Conservation (phyloP, 83 land plant species). For the Thuja plicata region DNA sequence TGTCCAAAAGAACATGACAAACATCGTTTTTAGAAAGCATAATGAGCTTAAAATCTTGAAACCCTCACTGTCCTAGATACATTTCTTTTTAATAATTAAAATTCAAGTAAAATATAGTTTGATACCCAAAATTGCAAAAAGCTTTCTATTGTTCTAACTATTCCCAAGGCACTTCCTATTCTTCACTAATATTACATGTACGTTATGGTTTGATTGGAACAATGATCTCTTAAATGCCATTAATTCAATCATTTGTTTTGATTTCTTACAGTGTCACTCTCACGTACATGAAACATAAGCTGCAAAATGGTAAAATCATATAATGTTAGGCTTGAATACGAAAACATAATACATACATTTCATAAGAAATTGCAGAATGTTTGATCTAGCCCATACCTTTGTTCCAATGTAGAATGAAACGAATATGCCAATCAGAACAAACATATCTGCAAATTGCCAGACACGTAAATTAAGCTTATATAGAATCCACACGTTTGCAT, state of each 20-base stretch:
- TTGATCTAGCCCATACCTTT: constrained; percentile 48
- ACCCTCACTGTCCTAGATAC: not conserved
- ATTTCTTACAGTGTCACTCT: constrained; percentile 5
- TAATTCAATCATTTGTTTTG: not conserved
- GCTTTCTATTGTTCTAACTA: not conserved
- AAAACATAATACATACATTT: not conserved
- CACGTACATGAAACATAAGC: constrained; percentile 61
- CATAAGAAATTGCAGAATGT: not conserved
- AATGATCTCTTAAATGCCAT: not conserved
- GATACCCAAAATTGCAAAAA: not conserved
- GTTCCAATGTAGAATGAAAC: constrained; percentile 82
- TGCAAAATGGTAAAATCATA: constrained; percentile 24
- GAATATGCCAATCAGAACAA: constrained; percentile 57
- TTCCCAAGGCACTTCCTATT: not conserved
- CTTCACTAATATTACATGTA: not conserved
- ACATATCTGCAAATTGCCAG: constrained; percentile 46
- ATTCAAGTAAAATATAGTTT: not conserved
- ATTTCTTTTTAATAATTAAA: not conserved
- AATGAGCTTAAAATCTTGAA: not conserved
- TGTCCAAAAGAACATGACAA: too few species aligned
- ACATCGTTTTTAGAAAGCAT: not conserved
- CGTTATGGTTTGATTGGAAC: not conserved
- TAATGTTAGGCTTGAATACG: not conserved
- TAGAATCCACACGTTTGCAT: not conserved
- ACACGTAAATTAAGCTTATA: not conserved